Percentiles rank a stretch among this genome's conserved stretches.
Conservation (phyloP, 306 rosid genomes). For the Corylus heterophylla region DNA sequence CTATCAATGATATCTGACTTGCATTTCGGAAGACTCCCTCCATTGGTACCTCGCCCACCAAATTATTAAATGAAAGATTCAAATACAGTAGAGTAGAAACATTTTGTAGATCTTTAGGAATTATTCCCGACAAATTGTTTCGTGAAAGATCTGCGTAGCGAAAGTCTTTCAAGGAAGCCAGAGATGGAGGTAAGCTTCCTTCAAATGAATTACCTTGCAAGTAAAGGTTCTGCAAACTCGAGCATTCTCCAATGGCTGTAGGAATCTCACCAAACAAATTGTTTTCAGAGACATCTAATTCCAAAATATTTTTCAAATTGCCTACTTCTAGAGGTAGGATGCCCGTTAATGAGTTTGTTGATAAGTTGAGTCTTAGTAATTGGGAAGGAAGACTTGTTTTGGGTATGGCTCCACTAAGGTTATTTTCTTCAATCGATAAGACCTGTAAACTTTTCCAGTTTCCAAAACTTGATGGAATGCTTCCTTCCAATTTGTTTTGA, state of each 20-base stretch:
- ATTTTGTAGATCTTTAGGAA: slow-evolving; percentile 31
- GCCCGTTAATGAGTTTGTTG: slow-evolving; percentile 27
- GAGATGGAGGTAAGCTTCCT: slow-evolving; percentile 33
- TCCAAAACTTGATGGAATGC: slow-evolving; percentile 29
- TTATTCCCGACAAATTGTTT: slow-evolving; percentile 32
- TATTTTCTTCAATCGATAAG: background rate
- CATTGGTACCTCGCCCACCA: slow-evolving; percentile 45
- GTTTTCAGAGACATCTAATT: slow-evolving; percentile 29
- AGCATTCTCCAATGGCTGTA: slow-evolving; percentile 26
- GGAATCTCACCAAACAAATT: slow-evolving; percentile 34
- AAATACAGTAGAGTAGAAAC: slow-evolving; percentile 10
- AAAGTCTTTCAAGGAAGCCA: slow-evolving; percentile 33
- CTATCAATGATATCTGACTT: background rate
- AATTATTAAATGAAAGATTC: slow-evolving; percentile 42
- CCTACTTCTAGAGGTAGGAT: slow-evolving; percentile 23
- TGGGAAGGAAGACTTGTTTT: background rate
- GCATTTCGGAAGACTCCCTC: background rate
- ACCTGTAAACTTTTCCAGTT: background rate
- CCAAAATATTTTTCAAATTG: slow-evolving; percentile 1
- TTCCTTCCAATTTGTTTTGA: slow-evolving; percentile 34
- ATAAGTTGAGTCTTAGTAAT: slow-evolving; percentile 19
- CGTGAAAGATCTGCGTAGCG: slow-evolving; percentile 27
- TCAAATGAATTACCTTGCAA: slow-evolving; percentile 29
- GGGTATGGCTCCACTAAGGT: slow-evolving; percentile 38
- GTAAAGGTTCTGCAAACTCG: slow-evolving; percentile 12